phyloP scores from a whole-genome alignment of 1,284 basidiomycete genomes.

The Cronartium quercuum region DNA sequence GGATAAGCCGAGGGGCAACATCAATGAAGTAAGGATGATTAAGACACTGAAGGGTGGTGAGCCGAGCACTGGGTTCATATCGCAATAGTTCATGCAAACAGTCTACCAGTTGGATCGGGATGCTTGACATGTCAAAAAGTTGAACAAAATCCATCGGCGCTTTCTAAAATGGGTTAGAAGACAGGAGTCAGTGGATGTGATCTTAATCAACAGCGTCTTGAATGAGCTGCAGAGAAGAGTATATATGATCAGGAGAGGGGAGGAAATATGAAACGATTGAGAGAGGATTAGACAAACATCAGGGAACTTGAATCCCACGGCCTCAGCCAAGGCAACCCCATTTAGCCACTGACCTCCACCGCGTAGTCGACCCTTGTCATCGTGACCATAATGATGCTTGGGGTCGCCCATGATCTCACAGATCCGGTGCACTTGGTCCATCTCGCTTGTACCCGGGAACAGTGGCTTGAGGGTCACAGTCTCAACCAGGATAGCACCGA shows the following conservation, averaged over 20 bases:
- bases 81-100: slow-evolving; percentile 86
- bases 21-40: slow-evolving; percentile 78
- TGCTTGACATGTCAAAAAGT: slow-evolving; percentile 65
- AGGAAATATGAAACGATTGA: slow-evolving; percentile 9
- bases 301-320: slow-evolving; percentile 81
- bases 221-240: neutral
- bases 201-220: slow-evolving; percentile 18
- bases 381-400: slow-evolving; percentile 69
- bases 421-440: slow-evolving; percentile 87
- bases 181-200: neutral
- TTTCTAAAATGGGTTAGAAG: slow-evolving; percentile 53
- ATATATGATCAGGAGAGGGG: slow-evolving; percentile 14
- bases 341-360: slow-evolving; percentile 84
- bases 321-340: slow-evolving; percentile 77
- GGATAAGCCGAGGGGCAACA: slow-evolving; percentile 54
- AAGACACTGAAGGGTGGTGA: slow-evolving; percentile 79
- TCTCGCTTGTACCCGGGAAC: slow-evolving; percentile 93
- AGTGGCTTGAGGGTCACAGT: slow-evolving; percentile 88
- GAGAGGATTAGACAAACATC: slow-evolving; percentile 57
- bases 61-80: slow-evolving; percentile 78
- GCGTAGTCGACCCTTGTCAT: slow-evolving; percentile 61
- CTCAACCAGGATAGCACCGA: slow-evolving; percentile 97
- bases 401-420: slow-evolving; percentile 92
- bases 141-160: slow-evolving; percentile 68
- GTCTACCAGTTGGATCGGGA: slow-evolving; percentile 75